Evolutionary conservation across 257 asterid genomes (phyloP).

Genomic region (Gynochthodes officinalis): DNA sequence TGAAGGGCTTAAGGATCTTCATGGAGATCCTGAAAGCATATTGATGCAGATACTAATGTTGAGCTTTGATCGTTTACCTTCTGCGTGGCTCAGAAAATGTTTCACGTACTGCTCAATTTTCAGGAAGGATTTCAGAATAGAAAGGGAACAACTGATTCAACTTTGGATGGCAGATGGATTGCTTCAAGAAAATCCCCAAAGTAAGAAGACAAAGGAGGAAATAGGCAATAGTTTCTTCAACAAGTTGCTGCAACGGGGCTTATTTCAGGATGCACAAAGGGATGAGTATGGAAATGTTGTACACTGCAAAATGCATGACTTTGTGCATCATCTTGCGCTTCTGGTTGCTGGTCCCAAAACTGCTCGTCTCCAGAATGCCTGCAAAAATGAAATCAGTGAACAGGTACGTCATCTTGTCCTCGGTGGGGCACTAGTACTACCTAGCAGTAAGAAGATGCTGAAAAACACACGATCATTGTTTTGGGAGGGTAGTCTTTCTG

Average conservation of each 20-base stretch:
- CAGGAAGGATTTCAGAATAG: not conserved
- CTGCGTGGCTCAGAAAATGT: slow-evolving; percentile 22
- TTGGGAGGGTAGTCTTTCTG: no score
- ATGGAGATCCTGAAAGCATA: not conserved
- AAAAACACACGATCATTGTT: no score
- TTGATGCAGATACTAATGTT: slow-evolving; percentile 12
- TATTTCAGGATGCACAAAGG: not conserved
- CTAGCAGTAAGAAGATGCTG: no score
- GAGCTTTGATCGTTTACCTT: slow-evolving; percentile 28
- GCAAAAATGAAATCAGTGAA: not conserved
- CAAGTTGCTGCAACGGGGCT: not conserved
- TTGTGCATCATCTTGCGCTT: not conserved
- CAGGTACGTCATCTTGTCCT: not conserved
- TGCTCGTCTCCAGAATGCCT: not conserved
- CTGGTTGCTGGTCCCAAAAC: not conserved
- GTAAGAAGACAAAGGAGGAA: not conserved
- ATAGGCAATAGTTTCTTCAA: not conserved
- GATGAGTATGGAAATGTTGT: not conserved
- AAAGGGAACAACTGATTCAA: slow-evolving; percentile 19
- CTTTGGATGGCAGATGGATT: slow-evolving; percentile 34
- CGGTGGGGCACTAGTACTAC: no score
- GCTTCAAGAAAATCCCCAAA: not conserved
- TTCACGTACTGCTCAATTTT: slow-evolving; percentile 32
- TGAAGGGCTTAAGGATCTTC: not conserved
- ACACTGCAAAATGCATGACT: not conserved